phyloP scores from a whole-genome alignment of 2,329 filamentous ascomycete genomes.

The Apiospora pterosperma region DNA sequence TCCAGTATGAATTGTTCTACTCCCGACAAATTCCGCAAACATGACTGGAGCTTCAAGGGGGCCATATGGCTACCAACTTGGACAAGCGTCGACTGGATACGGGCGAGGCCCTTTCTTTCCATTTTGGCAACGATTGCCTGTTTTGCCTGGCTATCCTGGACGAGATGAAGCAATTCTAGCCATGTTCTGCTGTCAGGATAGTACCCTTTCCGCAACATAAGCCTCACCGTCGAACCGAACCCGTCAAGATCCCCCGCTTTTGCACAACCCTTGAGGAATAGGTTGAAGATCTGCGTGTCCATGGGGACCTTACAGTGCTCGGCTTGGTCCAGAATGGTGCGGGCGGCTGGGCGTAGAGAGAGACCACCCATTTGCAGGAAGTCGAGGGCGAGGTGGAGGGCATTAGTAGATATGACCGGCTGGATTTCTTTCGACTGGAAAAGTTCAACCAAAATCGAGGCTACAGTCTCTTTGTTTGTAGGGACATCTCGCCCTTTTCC shows the following conservation, averaged over 20 bases:
- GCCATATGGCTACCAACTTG: slow-evolving; percentile 21
- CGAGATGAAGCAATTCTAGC: slow-evolving; percentile 33
- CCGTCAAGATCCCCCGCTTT: slow-evolving; percentile 20
- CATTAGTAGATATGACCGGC: slow-evolving; percentile 17
- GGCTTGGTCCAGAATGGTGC: slow-evolving; percentile 18
- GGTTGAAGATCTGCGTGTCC: slow-evolving; percentile 22
- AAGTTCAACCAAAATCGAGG: slow-evolving; percentile 18
- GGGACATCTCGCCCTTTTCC: slow-evolving; percentile 7
- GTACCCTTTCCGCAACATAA: slow-evolving; percentile 23
- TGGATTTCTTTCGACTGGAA: slow-evolving; percentile 21
- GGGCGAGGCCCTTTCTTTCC: slow-evolving; percentile 16
- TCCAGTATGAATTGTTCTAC: slow-evolving; percentile 14
- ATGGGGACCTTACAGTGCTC: slow-evolving; percentile 18
- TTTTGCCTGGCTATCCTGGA: slow-evolving; percentile 34
- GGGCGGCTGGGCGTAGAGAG: slow-evolving; percentile 18
- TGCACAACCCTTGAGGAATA: slow-evolving; percentile 21
- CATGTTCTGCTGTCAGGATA: slow-evolving; percentile 20
- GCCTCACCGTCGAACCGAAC: slow-evolving; percentile 21
- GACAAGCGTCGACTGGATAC: slow-evolving; percentile 14
- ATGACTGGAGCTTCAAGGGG: slow-evolving; percentile 16
- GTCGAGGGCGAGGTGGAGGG: slow-evolving; percentile 24
- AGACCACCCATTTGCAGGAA: slow-evolving; percentile 18
- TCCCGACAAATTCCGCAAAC: slow-evolving; percentile 3
- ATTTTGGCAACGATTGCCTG: slow-evolving; percentile 43
- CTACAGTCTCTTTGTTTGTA: slow-evolving; percentile 24